Evolutionary conservation across 2,329 filamentous ascomycete genomes (phyloP), one percentile per base, ranked within the genome.

Genomic region (Paradendryphiella salina): DNA sequence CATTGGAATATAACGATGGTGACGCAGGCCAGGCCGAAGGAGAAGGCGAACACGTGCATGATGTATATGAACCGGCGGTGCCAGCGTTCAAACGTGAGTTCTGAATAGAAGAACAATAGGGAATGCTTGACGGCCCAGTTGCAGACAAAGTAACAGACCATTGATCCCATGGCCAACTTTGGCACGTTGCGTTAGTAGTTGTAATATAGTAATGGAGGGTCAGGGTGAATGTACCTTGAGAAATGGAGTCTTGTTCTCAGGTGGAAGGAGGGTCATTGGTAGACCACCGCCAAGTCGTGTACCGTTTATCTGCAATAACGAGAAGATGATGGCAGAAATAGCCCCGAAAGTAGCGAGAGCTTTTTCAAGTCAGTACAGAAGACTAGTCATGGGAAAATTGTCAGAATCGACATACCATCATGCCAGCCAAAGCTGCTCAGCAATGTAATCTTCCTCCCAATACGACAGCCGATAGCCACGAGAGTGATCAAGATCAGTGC

Each of bases 81-180:
- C 33, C 50, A 56, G 8, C 45, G 54, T 17, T 65, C 63, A 34
- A 63, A 60, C 20, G 66, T 67, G n/a, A 75, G 66, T 26, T 72
- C 70, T 21, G 69, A 56, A 53, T 76, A 76, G 59, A 76, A 68
- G 47, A 73, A 59, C 6, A 76, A 64, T 6, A 76, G 63, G 0
- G 72, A 73, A 34, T 75, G 63, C 57, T 76, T 75, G 52, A 76
- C 65, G 37, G 66, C 69, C 67, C 73, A 74, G 46, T 75, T 73
- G 45, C 71, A 73, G 35, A 62, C 49, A 51, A 74, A 73, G 58
- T 76, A 76, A 56, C 74, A 73, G 15, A 68, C 52, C 14, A 59
- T 56, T 5, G 65, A 58, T 9, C 56, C 69, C 60, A 61, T 62
- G 43, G 53, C 42, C 18, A 65, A 34, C 49, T 66, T 15, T 10